Percentiles rank a stretch among this genome's conserved stretches.
Evolutionary conservation across 2,329 filamentous ascomycete genomes (phyloP).

Genomic region (Pseudogymnoascus pannorum): DNA sequence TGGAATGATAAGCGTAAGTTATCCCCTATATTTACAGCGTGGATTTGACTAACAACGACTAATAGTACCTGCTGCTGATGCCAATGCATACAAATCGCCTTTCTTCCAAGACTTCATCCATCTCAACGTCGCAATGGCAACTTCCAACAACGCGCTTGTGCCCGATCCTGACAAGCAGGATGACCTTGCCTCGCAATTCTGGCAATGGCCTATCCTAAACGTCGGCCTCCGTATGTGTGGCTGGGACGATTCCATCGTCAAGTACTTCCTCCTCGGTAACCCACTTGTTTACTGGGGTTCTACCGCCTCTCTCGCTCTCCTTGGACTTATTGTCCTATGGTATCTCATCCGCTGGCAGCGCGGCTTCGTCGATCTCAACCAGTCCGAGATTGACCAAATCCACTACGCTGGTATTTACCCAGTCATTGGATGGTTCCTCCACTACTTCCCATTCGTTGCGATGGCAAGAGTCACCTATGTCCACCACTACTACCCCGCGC

Average conservation of each 20-base stretch:
- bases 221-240: constrained; percentile 97
- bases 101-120: constrained; percentile 98
- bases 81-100: constrained; percentile 88
- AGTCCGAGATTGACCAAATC: constrained; percentile 81
- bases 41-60: constrained; percentile 24
- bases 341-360: constrained; percentile 95
- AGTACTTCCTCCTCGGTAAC: constrained; percentile 98
- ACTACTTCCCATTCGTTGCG: constrained; percentile 90
- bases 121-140: constrained; percentile 99
- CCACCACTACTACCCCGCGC: constrained; percentile 96
- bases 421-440: constrained; percentile 86
- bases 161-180: constrained; percentile 99
- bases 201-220: constrained; percentile 96
- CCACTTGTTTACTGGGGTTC: constrained; percentile 94
- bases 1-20: constrained; percentile 83
- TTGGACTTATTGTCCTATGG: constrained; percentile 68
- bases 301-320: constrained; percentile 67
- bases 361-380: constrained; percentile 76
- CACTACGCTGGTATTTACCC: constrained; percentile 92
- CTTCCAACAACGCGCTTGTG: constrained; percentile 95
- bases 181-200: constrained; percentile 90
- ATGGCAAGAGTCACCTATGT: constrained; percentile 99
- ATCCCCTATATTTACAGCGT: neutral
- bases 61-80: constrained; percentile 77
- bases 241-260: constrained; percentile 92